Conservation (phyloP, 805 yeast species). For the Kuraishia ogatae region DNA sequence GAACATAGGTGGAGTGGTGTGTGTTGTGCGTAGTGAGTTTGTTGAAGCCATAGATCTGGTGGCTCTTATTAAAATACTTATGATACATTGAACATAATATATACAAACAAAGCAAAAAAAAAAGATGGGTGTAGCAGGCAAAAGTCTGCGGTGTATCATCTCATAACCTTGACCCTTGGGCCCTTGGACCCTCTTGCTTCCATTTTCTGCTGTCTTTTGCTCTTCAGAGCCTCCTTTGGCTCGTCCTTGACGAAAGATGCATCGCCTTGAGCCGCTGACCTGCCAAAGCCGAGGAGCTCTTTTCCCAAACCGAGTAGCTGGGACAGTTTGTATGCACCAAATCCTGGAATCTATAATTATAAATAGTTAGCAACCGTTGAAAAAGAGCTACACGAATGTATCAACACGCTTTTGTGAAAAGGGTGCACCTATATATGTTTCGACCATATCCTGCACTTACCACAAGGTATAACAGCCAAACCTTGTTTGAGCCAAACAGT, state of each 20-base stretch:
- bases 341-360: slow-evolving; percentile 34
- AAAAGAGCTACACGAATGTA: neutral
- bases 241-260: slow-evolving; percentile 3
- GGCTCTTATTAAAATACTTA: neutral
- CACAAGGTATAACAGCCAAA: slow-evolving; percentile 46
- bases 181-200: slow-evolving; percentile 20
- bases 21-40: slow-evolving; percentile 15
- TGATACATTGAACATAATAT: neutral
- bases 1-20: slow-evolving; percentile 5
- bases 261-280: slow-evolving; percentile 3
- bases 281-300: slow-evolving; percentile 9
- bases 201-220: slow-evolving; percentile 29
- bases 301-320: slow-evolving; percentile 14
- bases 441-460: slow-evolving; percentile 9
- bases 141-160: no score
- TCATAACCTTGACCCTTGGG: neutral
- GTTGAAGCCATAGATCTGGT: slow-evolving; percentile 9
- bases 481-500: slow-evolving; percentile 44
- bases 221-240: slow-evolving; percentile 13
- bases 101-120: neutral
- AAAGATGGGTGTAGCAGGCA: no score
- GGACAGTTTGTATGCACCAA: slow-evolving; percentile 33
- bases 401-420: no score
- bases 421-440: no score
- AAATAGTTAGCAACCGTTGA: neutral